Base-by-base conservation (phyloP, 768 basidiomycete species). In the Tulasnella sp. region DNA sequence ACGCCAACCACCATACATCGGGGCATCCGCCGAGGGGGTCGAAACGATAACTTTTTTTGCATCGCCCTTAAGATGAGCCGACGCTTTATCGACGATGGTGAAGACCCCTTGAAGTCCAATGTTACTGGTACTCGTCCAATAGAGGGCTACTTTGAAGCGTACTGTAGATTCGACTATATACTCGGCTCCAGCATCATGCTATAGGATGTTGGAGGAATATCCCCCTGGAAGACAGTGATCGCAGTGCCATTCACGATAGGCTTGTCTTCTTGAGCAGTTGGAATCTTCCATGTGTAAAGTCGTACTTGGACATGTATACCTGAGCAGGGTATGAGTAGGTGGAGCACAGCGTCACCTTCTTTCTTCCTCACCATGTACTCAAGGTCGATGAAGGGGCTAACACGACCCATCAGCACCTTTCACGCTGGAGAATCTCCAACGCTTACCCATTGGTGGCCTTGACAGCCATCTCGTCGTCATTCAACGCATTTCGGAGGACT, bases 21-120 rank as follows among this genome's bases (percentile, higher is more conserved):
- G 90, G 6, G 90, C 90, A 69, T 93, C 89, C 31, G 89, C 79
- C n/a, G 94, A 98, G 63, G 94, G 94, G 46, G 94, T 94, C 63
- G 93, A 94, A 79, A 98, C 97, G 75, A 98, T 77, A 69, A 98
- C 94, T 78, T 97, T 98, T 83, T 98, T 97, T 68, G 94, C 94
- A 70, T 94, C 94, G 65, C 94, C 94, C 74, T 93, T 90, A 74
- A 98, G 76, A 76, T 98, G 94, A 64, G 81, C 83, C 46, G 77
- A 77, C 56, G 94, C 94, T 76, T 92, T 93, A 14, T 94, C 92
- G 64, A 71, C 78, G 67, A 92, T 96, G 69, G 93, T 98, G 81
- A 98, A 97, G 71, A 96, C 92, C 82, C 93, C 88, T 82, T 84
- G 55, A 19, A 36, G 51, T 14, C n/a, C n/a, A 58, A 11, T 21